Conservation (phyloP, 768 basidiomycete genomes). For the Mrakia gelida region DNA sequence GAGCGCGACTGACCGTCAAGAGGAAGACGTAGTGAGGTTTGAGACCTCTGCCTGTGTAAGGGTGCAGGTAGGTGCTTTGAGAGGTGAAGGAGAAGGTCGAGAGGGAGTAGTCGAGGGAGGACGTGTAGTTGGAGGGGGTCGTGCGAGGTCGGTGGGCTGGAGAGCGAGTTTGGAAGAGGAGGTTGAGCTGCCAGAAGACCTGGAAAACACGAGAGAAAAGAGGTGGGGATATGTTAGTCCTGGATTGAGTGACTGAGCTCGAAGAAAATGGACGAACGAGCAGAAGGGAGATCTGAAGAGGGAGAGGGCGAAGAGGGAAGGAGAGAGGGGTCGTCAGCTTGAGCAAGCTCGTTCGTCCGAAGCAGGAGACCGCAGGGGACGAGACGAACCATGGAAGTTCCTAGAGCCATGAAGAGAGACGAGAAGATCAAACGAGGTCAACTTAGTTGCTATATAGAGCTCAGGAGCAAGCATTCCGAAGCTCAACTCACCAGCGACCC, state of each 20-base stretch:
- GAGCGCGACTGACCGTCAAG: neutral
- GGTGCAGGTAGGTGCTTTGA: neutral
- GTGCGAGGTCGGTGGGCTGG: neutral
- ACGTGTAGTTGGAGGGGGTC: neutral
- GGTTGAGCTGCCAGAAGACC: constrained; percentile 22
- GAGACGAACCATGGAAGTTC: neutral
- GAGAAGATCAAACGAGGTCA: neutral
- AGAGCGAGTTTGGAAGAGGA: constrained; percentile 4
- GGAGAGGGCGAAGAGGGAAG: neutral
- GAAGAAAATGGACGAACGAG: neutral
- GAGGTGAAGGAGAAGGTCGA: neutral
- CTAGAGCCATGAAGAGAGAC: neutral
- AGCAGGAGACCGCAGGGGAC: neutral
- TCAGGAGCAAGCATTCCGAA: neutral
- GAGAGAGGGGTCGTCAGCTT: neutral
- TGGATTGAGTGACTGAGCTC: too few relatives aligned
- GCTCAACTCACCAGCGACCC: constrained; percentile 5
- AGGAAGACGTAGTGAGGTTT: constrained; percentile 19
- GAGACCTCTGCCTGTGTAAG: neutral
- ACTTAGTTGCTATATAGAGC: too few relatives aligned
- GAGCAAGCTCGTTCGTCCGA: neutral
- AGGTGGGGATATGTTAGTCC: neutral
- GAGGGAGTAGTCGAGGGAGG: too few relatives aligned
- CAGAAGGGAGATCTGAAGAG: constrained; percentile 3
- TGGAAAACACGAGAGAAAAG: neutral